Conservation (phyloP, 2,329 filamentous ascomycete genomes). For the Juglanconis oblonga region DNA sequence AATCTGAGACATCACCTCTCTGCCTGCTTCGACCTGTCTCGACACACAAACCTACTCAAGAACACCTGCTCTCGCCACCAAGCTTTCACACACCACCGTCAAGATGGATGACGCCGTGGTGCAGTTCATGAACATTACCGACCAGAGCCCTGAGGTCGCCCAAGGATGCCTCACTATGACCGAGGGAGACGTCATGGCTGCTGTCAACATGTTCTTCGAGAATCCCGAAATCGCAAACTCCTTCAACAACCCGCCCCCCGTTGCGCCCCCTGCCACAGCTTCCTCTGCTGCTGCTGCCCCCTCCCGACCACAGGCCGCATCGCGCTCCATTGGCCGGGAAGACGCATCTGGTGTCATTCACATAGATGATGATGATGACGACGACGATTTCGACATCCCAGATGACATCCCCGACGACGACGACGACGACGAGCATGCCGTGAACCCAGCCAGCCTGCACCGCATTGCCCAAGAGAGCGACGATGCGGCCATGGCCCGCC, state of each 20-base stretch:
- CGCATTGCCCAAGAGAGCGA: conserved; percentile 68
- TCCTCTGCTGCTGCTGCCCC: conserved; percentile 15
- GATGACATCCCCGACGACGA: conserved; percentile 42
- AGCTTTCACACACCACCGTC: background rate
- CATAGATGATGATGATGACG: conserved; percentile 75
- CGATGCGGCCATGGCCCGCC: conserved; percentile 88
- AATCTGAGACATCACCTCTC: no score
- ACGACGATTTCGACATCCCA: conserved; percentile 39
- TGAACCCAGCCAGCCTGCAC: conserved; percentile 38
- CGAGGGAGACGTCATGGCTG: conserved; percentile 80
- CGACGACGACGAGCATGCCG: conserved; percentile 37
- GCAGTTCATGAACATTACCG: conserved; percentile 80
- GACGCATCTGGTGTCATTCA: conserved; percentile 64
- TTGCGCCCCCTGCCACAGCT: conserved; percentile 25
- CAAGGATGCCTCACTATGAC: conserved; percentile 80
- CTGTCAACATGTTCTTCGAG: conserved; percentile 86
- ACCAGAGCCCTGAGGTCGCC: conserved; percentile 69
- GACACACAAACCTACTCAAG: no score
- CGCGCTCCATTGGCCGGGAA: conserved; percentile 39
- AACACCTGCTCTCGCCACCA: no score
- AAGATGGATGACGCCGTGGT: conserved; percentile 66
- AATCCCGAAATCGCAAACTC: conserved; percentile 68
- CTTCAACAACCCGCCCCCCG: conserved; percentile 27
- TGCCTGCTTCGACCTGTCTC: no score
- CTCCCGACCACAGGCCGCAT: conserved; percentile 20